phyloP scores from a whole-genome alignment of 805 yeast species.

The Huiozyma sinensis region DNA sequence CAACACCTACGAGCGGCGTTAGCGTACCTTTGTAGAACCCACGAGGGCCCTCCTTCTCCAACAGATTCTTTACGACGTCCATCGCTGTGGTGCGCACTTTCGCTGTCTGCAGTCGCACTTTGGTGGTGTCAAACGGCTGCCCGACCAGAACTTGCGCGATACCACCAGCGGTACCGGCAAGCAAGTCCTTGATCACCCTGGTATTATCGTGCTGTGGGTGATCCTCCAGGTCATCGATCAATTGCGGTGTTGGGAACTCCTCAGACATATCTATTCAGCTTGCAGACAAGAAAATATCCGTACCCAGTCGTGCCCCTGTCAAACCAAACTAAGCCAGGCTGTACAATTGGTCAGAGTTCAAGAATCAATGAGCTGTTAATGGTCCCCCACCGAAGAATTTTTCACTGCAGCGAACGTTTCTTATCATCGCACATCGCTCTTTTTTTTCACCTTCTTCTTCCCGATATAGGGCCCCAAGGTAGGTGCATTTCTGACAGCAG shows the following conservation, averaged over 20 bases:
- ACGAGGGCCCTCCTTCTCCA: conserved; percentile 68
- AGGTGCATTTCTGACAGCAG: too few relatives aligned
- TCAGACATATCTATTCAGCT: conserved; percentile 21
- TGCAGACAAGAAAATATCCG: too few relatives aligned
- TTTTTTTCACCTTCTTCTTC: too few relatives aligned
- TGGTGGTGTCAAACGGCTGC: conserved; percentile 92
- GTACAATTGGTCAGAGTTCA: too few relatives aligned
- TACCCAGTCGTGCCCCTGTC: too few relatives aligned
- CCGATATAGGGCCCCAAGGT: too few relatives aligned
- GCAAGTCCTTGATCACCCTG: conserved; percentile 58
- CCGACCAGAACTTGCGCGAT: conserved; percentile 92
- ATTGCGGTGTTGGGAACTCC: conserved; percentile 23
- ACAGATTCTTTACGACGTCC: conserved; percentile 64
- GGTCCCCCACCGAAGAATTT: too few relatives aligned
- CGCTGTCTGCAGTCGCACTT: conserved; percentile 84
- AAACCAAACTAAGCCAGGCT: too few relatives aligned
- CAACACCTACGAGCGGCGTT: conserved; percentile 92
- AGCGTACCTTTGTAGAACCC: conserved; percentile 92
- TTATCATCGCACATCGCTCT: too few relatives aligned
- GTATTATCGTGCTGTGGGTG: conserved; percentile 12
- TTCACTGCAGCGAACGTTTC: too few relatives aligned
- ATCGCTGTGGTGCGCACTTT: conserved; percentile 59
- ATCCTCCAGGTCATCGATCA: conserved; percentile 23
- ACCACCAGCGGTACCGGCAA: conserved; percentile 93
- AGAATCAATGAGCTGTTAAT: too few relatives aligned